A percentile compares a stretch with the other conserved stretches of the same genome.
phyloP scores from a whole-genome alignment of 345 rosid genomes.

The Rhodomyrtus tomentosa region DNA sequence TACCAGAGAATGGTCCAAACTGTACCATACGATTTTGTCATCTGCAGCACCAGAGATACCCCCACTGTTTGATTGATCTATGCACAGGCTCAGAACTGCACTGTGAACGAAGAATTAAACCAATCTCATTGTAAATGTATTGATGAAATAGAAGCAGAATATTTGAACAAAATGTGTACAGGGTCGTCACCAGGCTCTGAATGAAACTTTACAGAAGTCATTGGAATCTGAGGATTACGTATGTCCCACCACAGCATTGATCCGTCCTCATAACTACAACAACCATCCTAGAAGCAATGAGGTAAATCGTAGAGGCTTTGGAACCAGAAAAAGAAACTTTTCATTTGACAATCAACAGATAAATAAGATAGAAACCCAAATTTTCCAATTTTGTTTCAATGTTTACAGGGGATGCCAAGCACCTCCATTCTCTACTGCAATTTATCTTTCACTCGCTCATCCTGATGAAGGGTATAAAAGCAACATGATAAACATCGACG shows the following conservation, averaged over 20 bases:
- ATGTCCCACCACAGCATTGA: constrained; percentile 84
- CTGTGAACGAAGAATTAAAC: background rate
- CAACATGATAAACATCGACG: background rate
- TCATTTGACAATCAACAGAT: background rate
- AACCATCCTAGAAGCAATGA: background rate
- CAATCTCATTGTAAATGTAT: background rate
- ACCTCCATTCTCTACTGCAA: background rate
- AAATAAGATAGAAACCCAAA: background rate
- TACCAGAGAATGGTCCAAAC: constrained; percentile 61
- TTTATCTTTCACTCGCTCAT: background rate
- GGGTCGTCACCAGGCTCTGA: constrained; percentile 68
- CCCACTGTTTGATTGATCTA: constrained; percentile 59
- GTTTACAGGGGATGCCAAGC: background rate
- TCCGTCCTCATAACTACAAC: constrained; percentile 73
- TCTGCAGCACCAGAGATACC: constrained; percentile 94
- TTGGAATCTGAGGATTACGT: constrained; percentile 48
- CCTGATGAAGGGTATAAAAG: background rate
- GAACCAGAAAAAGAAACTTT: background rate
- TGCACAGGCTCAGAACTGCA: constrained; percentile 60
- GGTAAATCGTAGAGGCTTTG: background rate
- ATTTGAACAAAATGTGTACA: background rate
- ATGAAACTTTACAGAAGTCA: constrained; percentile 69
- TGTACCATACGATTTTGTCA: constrained; percentile 49
- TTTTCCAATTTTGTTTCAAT: background rate
- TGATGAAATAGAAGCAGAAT: background rate